Conservation (phyloP, 495 filamentous ascomycete species). For the Xylaria sp. region DNA sequence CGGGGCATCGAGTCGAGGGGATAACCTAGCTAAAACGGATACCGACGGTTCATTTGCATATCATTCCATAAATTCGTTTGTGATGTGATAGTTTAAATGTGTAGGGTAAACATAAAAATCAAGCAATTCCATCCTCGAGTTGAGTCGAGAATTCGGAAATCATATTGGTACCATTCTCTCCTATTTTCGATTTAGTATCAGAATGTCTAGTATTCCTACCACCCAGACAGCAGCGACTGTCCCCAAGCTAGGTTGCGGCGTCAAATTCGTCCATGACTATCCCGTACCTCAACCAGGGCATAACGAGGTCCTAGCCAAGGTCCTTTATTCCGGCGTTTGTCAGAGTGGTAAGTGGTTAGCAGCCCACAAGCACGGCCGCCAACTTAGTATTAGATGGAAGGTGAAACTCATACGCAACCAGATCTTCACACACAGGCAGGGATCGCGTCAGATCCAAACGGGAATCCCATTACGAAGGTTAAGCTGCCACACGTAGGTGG, state of each 20-base stretch:
- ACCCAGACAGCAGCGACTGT: conserved; percentile 58
- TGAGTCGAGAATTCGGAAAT: not conserved
- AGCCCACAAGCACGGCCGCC: not conserved
- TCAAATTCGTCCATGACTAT: conserved; percentile 55
- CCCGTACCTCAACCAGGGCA: conserved; percentile 52
- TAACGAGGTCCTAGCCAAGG: conserved; percentile 59
- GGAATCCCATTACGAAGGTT: conserved; percentile 54
- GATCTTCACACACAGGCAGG: conserved; percentile 58
- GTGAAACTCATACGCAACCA: conserved; percentile 23
- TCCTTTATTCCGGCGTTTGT: conserved; percentile 58
- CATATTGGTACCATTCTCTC: not conserved
- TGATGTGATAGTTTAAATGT: not conserved
- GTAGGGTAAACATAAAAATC: not conserved
- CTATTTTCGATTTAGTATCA: not conserved
- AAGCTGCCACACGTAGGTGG: conserved; percentile 59
- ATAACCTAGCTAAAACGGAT: not conserved
- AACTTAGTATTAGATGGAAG: not conserved
- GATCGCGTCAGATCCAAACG: conserved; percentile 51
- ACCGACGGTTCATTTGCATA: not conserved
- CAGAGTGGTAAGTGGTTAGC: conserved; percentile 49
- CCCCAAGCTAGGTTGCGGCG: conserved; percentile 49
- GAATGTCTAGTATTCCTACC: conserved; percentile 42
- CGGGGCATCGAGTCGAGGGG: not conserved
- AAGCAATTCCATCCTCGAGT: not conserved
- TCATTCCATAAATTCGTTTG: not conserved